Evolutionary conservation across 2,329 filamentous ascomycete genomes (phyloP).

Genomic region (Colletotrichum karsti): DNA sequence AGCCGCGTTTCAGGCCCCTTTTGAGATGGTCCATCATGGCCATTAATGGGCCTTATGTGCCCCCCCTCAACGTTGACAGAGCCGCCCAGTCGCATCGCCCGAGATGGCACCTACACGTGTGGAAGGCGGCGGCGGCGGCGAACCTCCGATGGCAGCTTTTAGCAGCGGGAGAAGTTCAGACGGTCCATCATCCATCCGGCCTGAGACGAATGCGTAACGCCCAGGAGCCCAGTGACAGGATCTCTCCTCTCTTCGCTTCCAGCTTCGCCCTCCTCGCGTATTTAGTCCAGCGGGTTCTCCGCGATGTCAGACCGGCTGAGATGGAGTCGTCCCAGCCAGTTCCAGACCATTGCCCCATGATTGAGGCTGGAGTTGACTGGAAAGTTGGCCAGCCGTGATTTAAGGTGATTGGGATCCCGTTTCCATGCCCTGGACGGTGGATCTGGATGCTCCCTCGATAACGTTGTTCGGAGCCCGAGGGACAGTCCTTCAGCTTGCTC

Average conservation of each 20-base stretch:
- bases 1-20: constrained; percentile 19
- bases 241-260: background rate
- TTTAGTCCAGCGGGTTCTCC: constrained; percentile 11
- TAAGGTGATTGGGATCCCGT: background rate
- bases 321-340: background rate
- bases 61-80: background rate
- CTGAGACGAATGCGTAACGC: constrained; percentile 29
- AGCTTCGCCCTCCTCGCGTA: background rate
- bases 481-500: background rate
- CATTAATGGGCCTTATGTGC: background rate
- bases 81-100: background rate
- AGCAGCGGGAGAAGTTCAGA: background rate
- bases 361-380: background rate
- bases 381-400: background rate
- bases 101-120: background rate
- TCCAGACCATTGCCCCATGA: background rate
- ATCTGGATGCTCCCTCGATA: background rate
- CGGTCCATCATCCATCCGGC: background rate
- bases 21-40: constrained; percentile 7
- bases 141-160: constrained; percentile 20
- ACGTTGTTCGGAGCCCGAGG: background rate
- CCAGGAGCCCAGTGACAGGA: background rate
- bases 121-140: background rate
- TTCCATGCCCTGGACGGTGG: background rate
- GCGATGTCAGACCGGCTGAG: background rate